These are phyloP conservation scores for Tolypocladium pustulatum DNA, from an alignment of 2,329 filamentous ascomycete species.

Conservation along the genomic window DNA sequence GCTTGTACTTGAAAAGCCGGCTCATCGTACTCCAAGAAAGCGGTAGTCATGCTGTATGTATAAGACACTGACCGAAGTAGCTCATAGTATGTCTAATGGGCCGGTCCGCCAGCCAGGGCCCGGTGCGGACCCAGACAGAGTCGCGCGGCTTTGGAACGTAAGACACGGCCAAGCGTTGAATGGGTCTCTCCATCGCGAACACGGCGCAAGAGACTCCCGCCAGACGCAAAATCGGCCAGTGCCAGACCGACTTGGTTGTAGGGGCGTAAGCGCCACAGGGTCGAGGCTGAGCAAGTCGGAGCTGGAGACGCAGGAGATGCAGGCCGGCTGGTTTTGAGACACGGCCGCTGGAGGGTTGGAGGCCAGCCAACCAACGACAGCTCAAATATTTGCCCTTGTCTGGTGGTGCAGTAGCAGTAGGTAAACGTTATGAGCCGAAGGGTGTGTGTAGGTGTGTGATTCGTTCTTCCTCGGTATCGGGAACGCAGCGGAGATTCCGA, in stretches of 20 bases:
- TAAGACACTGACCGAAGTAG: too few relatives aligned
- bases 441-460: neutral
- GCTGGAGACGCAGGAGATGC: neutral
- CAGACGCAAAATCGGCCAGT: neutral
- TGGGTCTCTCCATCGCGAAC: neutral
- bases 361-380: neutral
- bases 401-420: neutral
- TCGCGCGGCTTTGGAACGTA: neutral
- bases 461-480: neutral
- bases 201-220: neutral
- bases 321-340: neutral
- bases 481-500: neutral
- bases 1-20: neutral
- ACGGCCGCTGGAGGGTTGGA: neutral
- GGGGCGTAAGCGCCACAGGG: neutral
- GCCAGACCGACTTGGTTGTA: neutral
- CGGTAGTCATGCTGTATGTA: neutral
- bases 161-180: slow-evolving; percentile 1
- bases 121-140: neutral
- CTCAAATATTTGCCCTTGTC: neutral
- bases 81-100: neutral
- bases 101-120: neutral
- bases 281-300: neutral
- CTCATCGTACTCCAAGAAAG: neutral
- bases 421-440: neutral